Percentiles rank a stretch among this genome's conserved stretches.
These are phyloP conservation scores for Rhizopus microsporus DNA, from an alignment of 371 early-diverging fungal species.

Conservation along the genomic window DNA sequence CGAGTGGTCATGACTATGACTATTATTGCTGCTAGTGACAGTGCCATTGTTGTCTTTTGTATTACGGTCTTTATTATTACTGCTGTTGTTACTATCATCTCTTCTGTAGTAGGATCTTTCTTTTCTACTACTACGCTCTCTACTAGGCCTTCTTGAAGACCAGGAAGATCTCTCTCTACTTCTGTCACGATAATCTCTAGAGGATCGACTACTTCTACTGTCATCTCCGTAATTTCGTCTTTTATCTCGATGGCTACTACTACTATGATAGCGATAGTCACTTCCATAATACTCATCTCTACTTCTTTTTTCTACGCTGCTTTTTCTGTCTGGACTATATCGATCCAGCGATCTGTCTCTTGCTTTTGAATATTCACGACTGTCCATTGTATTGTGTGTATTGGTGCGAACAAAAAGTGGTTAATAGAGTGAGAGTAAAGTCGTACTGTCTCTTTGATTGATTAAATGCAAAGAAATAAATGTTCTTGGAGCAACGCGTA, in stretches of 20 bases:
- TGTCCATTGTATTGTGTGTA: conserved; percentile 18
- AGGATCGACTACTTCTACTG: conserved; percentile 5
- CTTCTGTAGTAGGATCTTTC: conserved; percentile 17
- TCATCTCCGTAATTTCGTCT: conserved; percentile 27
- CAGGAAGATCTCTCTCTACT: conserved; percentile 17
- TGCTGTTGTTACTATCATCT: background rate
- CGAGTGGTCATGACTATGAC: background rate
- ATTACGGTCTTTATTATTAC: conserved; percentile 4
- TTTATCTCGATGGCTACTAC: conserved; percentile 24
- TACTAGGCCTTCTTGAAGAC: conserved; percentile 22
- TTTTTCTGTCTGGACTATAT: conserved; percentile 18
- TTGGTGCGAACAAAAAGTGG: background rate
- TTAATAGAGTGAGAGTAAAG: too few relatives aligned
- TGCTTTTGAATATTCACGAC: conserved; percentile 19
- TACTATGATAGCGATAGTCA: conserved; percentile 16
- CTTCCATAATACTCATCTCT: conserved; percentile 24
- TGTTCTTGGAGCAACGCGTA: too few relatives aligned
- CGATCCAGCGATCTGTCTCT: conserved; percentile 27
- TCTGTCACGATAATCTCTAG: conserved; percentile 10
- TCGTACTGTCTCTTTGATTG: too few relatives aligned
- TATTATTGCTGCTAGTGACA: background rate
- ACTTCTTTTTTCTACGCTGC: conserved; percentile 28
- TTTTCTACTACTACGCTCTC: conserved; percentile 18
- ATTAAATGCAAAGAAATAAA: too few relatives aligned
- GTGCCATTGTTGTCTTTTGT: background rate